Base-by-base conservation (phyloP, 352 stramenopile genomes). In the Phytopythium boreale region DNA sequence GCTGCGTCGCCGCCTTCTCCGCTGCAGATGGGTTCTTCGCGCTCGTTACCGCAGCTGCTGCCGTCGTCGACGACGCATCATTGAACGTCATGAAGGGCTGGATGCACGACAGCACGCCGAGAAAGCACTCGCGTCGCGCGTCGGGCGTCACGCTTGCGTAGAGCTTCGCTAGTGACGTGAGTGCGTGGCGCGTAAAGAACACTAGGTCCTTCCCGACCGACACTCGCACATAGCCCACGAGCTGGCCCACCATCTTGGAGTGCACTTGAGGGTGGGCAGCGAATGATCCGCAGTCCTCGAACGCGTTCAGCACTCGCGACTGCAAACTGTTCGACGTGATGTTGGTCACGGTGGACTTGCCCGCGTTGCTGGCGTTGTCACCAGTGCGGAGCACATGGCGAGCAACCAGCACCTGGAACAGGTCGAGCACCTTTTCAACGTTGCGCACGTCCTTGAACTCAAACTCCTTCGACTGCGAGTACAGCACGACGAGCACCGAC, bases 311-410 rank as follows among this genome's bases (percentile, higher is more conserved):
- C 17, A 95, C 84, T 10, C 87, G 80, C 2, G 84, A 91, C 67
- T 92, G 84, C 14, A 95, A 72, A 27, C 83, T 93, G 64, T 90
- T 93, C n/a, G 77, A 90, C 19, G 81, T 90, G 47, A 93, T 80
- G 55, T 86, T 90, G 11, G 77, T 77, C 31, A 84, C 65, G 11
- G 68, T 62, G 61, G 78, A 79, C 3, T 56, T 70, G 22, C 67
- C 59, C 11, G 64, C 59, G 31, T 71, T 69, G 27, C 80, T 79
- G 20, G 61, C 57, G 24, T 72, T 72, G 2, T 61, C 52, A 31
- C 71, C 61, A 10, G 67, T 65, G 7, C 59, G 69, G 26, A 93
- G 68, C 12, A 93, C 84, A 61, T 93, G 87, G 11, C 79, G 82
- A n/a, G 75, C 72, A n/a, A 92, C 71, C 36, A 91, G 61, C 29